Percentiles rank a stretch among this genome's conserved stretches.
Evolutionary conservation across 441 rosid genomes (phyloP).

Genomic region (Adansonia grandidieri): DNA sequence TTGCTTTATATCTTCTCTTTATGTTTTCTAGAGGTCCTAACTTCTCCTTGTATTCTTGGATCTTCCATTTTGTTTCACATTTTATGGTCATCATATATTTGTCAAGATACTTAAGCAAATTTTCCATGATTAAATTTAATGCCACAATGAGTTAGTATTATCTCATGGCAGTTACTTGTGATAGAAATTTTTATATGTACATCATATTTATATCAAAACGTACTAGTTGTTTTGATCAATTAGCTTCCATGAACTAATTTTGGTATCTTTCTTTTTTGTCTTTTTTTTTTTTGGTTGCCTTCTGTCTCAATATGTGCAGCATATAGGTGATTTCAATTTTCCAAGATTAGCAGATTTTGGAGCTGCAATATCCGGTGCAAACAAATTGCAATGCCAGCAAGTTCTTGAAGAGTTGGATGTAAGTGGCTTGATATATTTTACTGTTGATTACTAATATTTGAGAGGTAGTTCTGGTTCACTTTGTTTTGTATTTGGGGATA

Average conservation of each 20-base stretch:
- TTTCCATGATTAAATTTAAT: not conserved
- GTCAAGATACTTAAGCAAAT: not conserved
- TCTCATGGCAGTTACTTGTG: not conserved
- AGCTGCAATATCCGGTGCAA: constrained; percentile 97
- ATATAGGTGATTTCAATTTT: constrained; percentile 90
- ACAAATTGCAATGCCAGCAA: constrained; percentile 80
- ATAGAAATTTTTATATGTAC: not conserved
- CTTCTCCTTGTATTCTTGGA: not conserved
- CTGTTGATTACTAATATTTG: constrained; percentile 17
- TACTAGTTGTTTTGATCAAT: not conserved
- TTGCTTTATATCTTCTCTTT: constrained; percentile 18
- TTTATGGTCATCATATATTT: constrained; percentile 12
- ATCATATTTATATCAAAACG: not conserved
- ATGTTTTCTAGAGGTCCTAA: constrained; percentile 5
- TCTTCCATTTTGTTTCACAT: not conserved
- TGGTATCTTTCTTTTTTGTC: not conserved
- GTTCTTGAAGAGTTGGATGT: constrained; percentile 99
- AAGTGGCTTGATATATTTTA: constrained; percentile 40
- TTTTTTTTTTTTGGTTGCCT: not conserved
- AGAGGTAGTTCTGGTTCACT: constrained; percentile 15
- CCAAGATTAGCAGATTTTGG: constrained; percentile 94
- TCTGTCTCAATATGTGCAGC: constrained; percentile 55
- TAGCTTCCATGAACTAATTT: not conserved
- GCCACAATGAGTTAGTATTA: not conserved
- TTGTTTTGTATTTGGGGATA: constrained; percentile 22